A percentile compares a stretch with the other conserved stretches of the same genome.
These are phyloP conservation scores for Obelidium mucronatum DNA, from an alignment of 192 early-diverging fungal species.

Conservation along the genomic window DNA sequence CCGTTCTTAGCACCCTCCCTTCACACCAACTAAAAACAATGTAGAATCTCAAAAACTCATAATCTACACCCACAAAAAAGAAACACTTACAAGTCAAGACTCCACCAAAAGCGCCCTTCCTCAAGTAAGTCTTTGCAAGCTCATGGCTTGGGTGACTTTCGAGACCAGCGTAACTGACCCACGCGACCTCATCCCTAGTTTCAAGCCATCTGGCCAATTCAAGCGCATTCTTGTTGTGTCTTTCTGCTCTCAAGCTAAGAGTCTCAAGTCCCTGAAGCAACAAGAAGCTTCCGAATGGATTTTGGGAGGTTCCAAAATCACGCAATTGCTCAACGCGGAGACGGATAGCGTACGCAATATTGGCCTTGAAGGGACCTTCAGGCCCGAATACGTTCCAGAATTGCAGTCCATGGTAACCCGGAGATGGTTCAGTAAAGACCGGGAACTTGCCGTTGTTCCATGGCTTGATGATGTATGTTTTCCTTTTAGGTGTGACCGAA, in stretches of 20 bases:
- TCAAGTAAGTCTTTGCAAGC: constrained; percentile 84
- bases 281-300: constrained; percentile 89
- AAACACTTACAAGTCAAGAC: constrained; percentile 69
- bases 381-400: constrained; percentile 90
- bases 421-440: constrained; percentile 82
- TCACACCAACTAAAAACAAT: constrained; percentile 60
- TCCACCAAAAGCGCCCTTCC: constrained; percentile 80
- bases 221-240: constrained; percentile 82
- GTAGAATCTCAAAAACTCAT: neutral
- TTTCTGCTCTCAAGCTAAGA: constrained; percentile 85
- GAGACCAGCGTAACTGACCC: constrained; percentile 92
- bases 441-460: constrained; percentile 93
- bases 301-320: constrained; percentile 84
- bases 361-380: constrained; percentile 64
- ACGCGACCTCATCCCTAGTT: constrained; percentile 73
- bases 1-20: constrained; percentile 63
- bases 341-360: constrained; percentile 78
- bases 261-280: constrained; percentile 92
- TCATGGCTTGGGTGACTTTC: constrained; percentile 77
- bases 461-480: neutral
- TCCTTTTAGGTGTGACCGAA: constrained; percentile 66
- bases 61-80: constrained; percentile 21
- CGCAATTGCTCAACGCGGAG: constrained; percentile 84
- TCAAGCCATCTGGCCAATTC: constrained; percentile 82
- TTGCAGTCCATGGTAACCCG: constrained; percentile 85